Evolutionary conservation across 345 rosid genomes (phyloP).

Genomic region (Eucalyptus sp.): DNA sequence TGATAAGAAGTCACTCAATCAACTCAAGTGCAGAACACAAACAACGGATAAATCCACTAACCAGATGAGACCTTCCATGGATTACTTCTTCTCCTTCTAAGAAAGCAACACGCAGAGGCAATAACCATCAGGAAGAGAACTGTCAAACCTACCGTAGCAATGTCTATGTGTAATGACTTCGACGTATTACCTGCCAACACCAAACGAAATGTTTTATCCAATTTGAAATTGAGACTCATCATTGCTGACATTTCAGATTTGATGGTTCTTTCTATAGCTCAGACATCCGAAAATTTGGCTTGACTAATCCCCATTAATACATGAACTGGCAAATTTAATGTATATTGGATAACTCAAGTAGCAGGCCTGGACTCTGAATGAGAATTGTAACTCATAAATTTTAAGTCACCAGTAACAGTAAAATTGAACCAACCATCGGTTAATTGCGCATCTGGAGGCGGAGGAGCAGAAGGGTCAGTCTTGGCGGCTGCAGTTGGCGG

Average conservation of each 20-base stretch:
- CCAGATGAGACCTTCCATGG: neutral
- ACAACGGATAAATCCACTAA: neutral
- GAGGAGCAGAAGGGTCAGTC: neutral
- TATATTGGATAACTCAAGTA: neutral
- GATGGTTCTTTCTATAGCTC: neutral
- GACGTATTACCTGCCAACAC: neutral
- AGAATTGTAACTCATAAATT: neutral
- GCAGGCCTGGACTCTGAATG: neutral
- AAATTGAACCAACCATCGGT: neutral
- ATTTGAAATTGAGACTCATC: neutral
- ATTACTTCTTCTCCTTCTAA: neutral
- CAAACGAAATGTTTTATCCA: neutral
- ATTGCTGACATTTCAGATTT: neutral
- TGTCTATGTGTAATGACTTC: neutral
- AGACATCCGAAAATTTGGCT: neutral
- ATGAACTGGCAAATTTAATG: neutral
- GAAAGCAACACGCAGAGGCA: neutral
- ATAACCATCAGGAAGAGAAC: neutral
- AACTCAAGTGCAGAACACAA: neutral
- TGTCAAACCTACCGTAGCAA: neutral
- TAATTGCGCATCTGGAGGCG: neutral
- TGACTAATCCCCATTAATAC: neutral
- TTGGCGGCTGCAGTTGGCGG: neutral
- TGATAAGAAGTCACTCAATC: neutral
- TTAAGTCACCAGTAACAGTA: neutral